These are phyloP conservation scores for Funneliformis geosporum DNA, from an alignment of 192 early-diverging fungal genomes.

Conservation along the genomic window DNA sequence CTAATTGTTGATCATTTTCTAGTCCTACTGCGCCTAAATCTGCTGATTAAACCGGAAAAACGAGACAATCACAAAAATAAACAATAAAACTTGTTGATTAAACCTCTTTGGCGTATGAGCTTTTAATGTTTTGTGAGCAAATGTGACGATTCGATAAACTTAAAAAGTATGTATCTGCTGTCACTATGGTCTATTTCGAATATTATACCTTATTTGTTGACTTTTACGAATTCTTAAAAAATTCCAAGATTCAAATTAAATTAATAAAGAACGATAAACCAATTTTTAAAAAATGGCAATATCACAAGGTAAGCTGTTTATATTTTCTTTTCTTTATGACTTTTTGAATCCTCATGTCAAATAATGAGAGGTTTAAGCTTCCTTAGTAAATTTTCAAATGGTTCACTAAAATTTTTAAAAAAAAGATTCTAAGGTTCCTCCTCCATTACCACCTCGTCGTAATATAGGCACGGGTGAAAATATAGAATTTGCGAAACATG, in stretches of 20 bases:
- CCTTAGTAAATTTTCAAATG: background rate
- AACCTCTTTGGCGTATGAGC: too few relatives aligned
- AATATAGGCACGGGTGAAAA: background rate
- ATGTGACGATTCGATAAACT: too few relatives aligned
- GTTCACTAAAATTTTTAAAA: background rate
- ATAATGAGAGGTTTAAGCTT: background rate
- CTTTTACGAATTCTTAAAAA: background rate
- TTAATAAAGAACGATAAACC: background rate
- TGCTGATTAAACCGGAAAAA: too few relatives aligned
- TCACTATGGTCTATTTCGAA: too few relatives aligned
- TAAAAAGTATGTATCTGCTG: too few relatives aligned
- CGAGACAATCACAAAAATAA: too few relatives aligned
- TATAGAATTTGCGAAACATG: background rate
- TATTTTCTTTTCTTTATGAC: background rate
- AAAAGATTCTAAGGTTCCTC: conserved; percentile 6
- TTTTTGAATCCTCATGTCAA: too few relatives aligned
- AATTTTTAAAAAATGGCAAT: background rate
- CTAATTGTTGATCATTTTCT: too few relatives aligned
- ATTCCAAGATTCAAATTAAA: background rate
- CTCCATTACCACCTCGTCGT: conserved; percentile 8
- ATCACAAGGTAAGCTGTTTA: background rate
- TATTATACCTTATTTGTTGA: too few relatives aligned
- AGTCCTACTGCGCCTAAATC: too few relatives aligned
- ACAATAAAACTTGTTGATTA: too few relatives aligned
- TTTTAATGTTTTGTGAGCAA: too few relatives aligned